Percentiles rank a stretch among this genome's conserved stretches.
phyloP scores from a whole-genome alignment of 192 early-diverging fungal species.

The Podila verticillata region DNA sequence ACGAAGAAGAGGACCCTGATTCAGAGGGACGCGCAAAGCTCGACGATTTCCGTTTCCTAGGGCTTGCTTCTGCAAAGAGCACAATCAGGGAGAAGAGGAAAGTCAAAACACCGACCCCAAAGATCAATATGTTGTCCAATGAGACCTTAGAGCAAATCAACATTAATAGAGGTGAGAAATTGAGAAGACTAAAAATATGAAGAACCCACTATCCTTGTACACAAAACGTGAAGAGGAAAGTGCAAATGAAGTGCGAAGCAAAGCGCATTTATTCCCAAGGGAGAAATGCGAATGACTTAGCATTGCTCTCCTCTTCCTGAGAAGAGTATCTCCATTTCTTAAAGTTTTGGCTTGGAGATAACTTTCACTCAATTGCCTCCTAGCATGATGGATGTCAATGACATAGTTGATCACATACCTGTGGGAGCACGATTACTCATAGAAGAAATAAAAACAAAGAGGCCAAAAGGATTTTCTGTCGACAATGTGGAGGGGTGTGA shows the following conservation, averaged over 20 bases:
- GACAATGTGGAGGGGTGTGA: not conserved
- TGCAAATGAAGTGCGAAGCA: too few relatives aligned
- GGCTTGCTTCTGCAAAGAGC: conserved; percentile 35
- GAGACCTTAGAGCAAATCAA: not conserved
- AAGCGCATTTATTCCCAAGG: too few relatives aligned
- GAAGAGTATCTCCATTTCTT: too few relatives aligned
- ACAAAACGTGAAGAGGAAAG: too few relatives aligned
- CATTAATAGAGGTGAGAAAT: too few relatives aligned
- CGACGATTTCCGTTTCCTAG: conserved; percentile 51
- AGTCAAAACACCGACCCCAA: not conserved
- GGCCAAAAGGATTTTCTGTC: not conserved
- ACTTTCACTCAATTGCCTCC: too few relatives aligned
- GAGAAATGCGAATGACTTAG: too few relatives aligned
- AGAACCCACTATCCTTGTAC: too few relatives aligned
- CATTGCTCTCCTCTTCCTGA: too few relatives aligned
- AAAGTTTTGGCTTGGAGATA: too few relatives aligned
- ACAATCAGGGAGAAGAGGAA: not conserved
- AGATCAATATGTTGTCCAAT: not conserved
- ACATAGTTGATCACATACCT: not conserved
- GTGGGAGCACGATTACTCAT: conserved; percentile 1
- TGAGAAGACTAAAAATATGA: too few relatives aligned
- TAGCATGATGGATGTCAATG: not conserved
- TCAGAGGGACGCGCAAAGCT: conserved; percentile 42
- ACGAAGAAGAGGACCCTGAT: conserved; percentile 13
- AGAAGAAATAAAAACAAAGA: not conserved